A percentile compares a stretch with the other conserved stretches of the same genome.
Conservation (phyloP, 805 yeast species). For the Candida sithepensis region DNA sequence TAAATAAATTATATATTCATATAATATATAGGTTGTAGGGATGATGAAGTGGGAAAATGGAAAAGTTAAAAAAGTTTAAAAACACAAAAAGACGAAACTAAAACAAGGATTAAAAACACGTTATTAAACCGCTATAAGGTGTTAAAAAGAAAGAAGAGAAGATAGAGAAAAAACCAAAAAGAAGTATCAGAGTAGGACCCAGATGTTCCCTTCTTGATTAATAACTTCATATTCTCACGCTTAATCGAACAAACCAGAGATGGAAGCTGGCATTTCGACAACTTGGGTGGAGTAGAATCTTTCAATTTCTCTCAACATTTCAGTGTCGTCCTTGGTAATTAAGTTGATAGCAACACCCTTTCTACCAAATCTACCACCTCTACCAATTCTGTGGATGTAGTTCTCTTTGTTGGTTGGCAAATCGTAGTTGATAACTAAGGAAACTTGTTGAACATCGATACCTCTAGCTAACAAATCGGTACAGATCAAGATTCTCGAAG, state of each 20-base stretch:
- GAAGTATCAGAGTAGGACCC: background rate
- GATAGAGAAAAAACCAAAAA: background rate
- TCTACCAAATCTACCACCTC: constrained; percentile 98
- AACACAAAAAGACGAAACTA: background rate
- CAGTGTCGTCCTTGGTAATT: constrained; percentile 75
- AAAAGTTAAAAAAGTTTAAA: background rate
- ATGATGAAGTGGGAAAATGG: background rate
- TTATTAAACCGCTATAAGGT: background rate
- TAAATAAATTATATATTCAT: background rate
- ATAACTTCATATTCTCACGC: background rate
- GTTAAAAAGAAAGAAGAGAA: background rate
- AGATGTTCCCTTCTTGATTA: background rate
- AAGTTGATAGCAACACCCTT: constrained; percentile 97
- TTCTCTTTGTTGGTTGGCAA: constrained; percentile 90
- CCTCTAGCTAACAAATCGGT: constrained; percentile 99
- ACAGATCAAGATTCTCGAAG: constrained; percentile 88
- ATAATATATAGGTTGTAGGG: background rate
- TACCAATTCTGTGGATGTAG: constrained; percentile 96
- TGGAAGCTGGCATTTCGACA: constrained; percentile 74
- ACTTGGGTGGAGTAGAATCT: constrained; percentile 70
- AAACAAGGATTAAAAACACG: background rate
- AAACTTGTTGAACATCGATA: constrained; percentile 97
- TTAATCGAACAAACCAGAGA: constrained; percentile 44
- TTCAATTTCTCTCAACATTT: constrained; percentile 70
- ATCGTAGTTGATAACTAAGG: constrained; percentile 93